Conservation (phyloP, 139 green algal species). For the Chlamydomonas schloesseri region DNA sequence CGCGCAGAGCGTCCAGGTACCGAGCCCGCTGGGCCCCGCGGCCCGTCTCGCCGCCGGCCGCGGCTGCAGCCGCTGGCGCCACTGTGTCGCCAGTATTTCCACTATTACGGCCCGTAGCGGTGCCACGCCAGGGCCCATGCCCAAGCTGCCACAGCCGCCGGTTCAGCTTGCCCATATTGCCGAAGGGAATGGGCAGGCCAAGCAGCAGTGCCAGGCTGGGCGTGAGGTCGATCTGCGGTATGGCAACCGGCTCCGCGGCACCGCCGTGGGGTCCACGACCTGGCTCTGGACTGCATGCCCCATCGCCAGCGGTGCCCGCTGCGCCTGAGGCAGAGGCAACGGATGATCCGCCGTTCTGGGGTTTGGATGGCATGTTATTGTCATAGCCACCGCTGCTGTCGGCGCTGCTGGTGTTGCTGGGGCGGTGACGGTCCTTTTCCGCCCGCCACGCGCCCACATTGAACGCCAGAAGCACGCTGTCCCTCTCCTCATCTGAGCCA, state of each 20-base stretch:
- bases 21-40: neutral
- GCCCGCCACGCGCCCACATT: conserved; percentile 49
- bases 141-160: conserved; percentile 64
- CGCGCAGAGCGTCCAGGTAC: conserved; percentile 32
- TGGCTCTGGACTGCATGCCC: neutral
- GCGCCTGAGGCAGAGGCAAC: neutral
- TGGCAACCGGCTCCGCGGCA: neutral
- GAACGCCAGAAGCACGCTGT: conserved; percentile 83
- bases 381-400: neutral
- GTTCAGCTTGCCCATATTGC: conserved; percentile 81
- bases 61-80: neutral
- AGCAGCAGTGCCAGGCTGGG: conserved; percentile 86
- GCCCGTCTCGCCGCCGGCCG: neutral
- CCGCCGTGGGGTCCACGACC: neutral
- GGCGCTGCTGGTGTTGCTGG: neutral
- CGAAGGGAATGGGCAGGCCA: conserved; percentile 87
- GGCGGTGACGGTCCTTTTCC: neutral
- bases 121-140: neutral
- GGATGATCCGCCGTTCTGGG: too few species aligned
- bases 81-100: too few species aligned
- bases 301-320: neutral
- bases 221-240: conserved; percentile 90
- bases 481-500: conserved; percentile 84
- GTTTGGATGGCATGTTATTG: too few species aligned
- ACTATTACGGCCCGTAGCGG: too few species aligned